These are phyloP conservation scores for Microcyclospora pomicola DNA, from an alignment of 2,329 filamentous ascomycete genomes.

Conservation along the genomic window DNA sequence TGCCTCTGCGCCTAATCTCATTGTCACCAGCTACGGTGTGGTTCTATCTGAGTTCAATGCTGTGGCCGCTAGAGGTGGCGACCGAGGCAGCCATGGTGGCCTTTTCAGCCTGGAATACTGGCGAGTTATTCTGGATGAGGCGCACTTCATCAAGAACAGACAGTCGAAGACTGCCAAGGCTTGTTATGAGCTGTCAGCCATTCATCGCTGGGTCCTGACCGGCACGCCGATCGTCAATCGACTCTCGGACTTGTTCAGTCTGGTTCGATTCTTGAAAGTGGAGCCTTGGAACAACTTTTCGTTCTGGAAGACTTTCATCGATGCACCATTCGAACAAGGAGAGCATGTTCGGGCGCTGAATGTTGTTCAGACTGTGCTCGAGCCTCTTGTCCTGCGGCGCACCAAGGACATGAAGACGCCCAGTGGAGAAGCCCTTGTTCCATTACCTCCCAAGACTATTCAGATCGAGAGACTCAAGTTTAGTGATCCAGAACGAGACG, in stretches of 20 bases:
- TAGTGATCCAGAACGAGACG: slow-evolving; percentile 69
- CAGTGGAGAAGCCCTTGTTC: slow-evolving; percentile 65
- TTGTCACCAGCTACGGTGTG: slow-evolving; percentile 90
- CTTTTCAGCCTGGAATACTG: slow-evolving; percentile 92
- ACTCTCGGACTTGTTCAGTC: slow-evolving; percentile 82
- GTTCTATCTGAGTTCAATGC: slow-evolving; percentile 81
- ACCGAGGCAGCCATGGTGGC: slow-evolving; percentile 47
- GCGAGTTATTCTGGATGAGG: slow-evolving; percentile 88
- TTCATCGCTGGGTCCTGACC: slow-evolving; percentile 84
- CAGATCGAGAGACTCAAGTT: slow-evolving; percentile 82
- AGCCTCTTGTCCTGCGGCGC: slow-evolving; percentile 84
- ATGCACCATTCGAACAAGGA: slow-evolving; percentile 88
- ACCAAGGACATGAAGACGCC: slow-evolving; percentile 99
- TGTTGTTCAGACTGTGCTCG: slow-evolving; percentile 91
- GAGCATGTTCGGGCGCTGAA: slow-evolving; percentile 88
- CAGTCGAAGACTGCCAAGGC: slow-evolving; percentile 89
- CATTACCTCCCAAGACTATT: slow-evolving; percentile 65
- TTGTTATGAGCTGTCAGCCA: slow-evolving; percentile 76
- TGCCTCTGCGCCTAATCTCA: slow-evolving; percentile 65
- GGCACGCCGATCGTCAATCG: slow-evolving; percentile 96
- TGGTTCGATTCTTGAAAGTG: slow-evolving; percentile 83
- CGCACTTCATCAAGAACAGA: slow-evolving; percentile 75
- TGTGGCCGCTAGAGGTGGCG: slow-evolving; percentile 51
- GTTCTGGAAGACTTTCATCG: slow-evolving; percentile 98
- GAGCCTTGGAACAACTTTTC: slow-evolving; percentile 99